Evolutionary conservation across 169 alveolate species (phyloP), one percentile per base, ranked within the genome.

Genomic region (Besnoitia besnoiti): DNA sequence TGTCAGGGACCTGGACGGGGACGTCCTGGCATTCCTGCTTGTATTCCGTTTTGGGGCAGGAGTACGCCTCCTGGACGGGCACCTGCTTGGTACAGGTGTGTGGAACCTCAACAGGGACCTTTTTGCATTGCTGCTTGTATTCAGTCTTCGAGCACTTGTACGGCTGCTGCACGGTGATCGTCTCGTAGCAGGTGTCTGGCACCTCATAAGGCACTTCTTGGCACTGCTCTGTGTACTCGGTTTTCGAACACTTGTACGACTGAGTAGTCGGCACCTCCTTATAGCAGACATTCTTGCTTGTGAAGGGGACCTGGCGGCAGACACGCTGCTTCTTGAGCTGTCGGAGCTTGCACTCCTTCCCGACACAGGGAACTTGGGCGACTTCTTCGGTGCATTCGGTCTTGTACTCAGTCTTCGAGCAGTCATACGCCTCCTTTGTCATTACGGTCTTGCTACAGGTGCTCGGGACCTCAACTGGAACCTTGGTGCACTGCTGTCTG

Each of bases 231-330:
- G 76, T 87, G 50, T 0, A 40, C 35, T 91, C 88, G 19, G 67
- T 37, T 35, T 91, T 91, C 89, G 76, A 49, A 85, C 94, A 91
- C 14, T 49, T 75, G 89, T 91, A 91, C 42, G 87, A 90, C 84
- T 91, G 89, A 55, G 82, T 61, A 51, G 59, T 82, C n/a, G 82
- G 49, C 39, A 55, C 77, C 62, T 82, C 24, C 46, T 90, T 50
- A 4, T 89, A 47, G 94, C 94, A 91, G 33, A 33, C 76, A 24
- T 51, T 87, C 33, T 76, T 51, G n/a, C 76, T 87, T 8, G 79
- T 59, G 39, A 21, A 21, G 4, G 93, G 90, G 16, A 77, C 85
- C 42, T 90, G 93, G 51, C 76, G 51, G 90, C 93, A 90, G 39
- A 50, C 85, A 30, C 67, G 84, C 89, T 91, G 87, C 30, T 62